Conservation (phyloP, 1,139 yeast species). For the Saccharomyces hybrid region DNA sequence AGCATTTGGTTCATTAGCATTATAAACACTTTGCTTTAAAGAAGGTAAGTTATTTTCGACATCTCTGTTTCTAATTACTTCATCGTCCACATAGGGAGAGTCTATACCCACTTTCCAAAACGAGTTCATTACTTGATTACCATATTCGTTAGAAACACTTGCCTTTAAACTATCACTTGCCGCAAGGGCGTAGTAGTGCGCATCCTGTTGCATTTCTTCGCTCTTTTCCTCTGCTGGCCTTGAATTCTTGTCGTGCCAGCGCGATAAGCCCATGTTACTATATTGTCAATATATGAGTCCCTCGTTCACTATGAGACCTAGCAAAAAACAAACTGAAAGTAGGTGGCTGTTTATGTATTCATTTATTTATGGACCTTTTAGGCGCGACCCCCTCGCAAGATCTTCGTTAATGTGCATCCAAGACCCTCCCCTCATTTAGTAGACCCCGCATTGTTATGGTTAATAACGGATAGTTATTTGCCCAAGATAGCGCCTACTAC, state of each 20-base stretch:
- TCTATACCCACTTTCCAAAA: background rate
- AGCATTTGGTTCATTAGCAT: background rate
- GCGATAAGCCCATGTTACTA: background rate
- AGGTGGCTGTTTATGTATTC: background rate
- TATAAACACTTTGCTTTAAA: background rate
- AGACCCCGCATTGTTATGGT: background rate
- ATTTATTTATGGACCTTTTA: background rate
- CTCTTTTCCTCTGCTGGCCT: background rate
- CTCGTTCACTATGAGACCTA: background rate
- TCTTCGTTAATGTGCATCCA: background rate
- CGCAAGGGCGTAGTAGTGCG: background rate
- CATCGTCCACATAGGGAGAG: background rate
- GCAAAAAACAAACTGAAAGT: background rate
- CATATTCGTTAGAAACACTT: background rate
- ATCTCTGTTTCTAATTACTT: background rate
- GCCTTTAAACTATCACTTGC: background rate
- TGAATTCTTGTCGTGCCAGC: background rate
- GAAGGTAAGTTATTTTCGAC: background rate
- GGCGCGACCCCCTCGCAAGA: background rate
- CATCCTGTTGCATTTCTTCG: background rate
- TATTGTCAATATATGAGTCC: background rate
- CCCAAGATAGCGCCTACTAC: background rate
- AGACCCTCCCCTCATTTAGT: background rate
- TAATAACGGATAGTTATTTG: background rate
- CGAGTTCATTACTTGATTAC: background rate